phyloP scores from a whole-genome alignment of 2,329 filamentous ascomycete species.

The Sclerotinia spermophila region DNA sequence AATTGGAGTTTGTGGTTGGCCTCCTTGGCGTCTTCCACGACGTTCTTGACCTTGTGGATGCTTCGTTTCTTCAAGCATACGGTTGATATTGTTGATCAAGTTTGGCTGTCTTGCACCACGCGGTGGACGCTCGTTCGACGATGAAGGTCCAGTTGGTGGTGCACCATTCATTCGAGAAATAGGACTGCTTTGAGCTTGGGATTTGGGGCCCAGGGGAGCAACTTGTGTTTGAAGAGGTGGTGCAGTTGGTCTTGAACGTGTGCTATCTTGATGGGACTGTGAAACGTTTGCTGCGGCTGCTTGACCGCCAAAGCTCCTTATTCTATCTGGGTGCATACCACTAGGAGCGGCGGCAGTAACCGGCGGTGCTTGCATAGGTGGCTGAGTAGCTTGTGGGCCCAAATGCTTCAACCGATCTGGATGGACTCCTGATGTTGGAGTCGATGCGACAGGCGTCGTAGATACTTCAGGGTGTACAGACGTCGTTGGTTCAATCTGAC shows the following conservation, averaged over 20 bases:
- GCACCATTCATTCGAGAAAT: conserved; percentile 29
- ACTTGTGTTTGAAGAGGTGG: conserved; percentile 31
- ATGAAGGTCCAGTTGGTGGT: conserved; percentile 37
- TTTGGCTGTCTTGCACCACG: conserved; percentile 49
- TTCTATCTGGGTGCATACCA: conserved; percentile 37
- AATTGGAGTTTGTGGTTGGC: conserved; percentile 52
- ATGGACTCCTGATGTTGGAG: conserved; percentile 29
- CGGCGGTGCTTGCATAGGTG: conserved; percentile 38
- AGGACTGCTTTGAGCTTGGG: conserved; percentile 32
- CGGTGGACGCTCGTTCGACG: conserved; percentile 33
- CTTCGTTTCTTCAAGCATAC: conserved; percentile 40
- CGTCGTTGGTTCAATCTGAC: conserved; percentile 29
- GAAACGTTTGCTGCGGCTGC: conserved; percentile 32
- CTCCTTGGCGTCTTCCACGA: conserved; percentile 37
- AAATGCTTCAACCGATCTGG: conserved; percentile 48
- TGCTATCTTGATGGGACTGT: conserved; percentile 36
- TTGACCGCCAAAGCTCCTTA: conserved; percentile 30
- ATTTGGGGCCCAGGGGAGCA: conserved; percentile 36
- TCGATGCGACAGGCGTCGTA: conserved; percentile 32
- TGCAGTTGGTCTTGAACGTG: conserved; percentile 36
- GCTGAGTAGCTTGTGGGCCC: conserved; percentile 35
- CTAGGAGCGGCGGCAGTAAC: conserved; percentile 32
- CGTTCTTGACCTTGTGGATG: conserved; percentile 41
- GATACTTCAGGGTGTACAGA: conserved; percentile 28
- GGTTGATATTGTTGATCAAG: conserved; percentile 53